Base-by-base conservation (phyloP, 768 basidiomycete genomes). In the Tylopilus sp. region DNA sequence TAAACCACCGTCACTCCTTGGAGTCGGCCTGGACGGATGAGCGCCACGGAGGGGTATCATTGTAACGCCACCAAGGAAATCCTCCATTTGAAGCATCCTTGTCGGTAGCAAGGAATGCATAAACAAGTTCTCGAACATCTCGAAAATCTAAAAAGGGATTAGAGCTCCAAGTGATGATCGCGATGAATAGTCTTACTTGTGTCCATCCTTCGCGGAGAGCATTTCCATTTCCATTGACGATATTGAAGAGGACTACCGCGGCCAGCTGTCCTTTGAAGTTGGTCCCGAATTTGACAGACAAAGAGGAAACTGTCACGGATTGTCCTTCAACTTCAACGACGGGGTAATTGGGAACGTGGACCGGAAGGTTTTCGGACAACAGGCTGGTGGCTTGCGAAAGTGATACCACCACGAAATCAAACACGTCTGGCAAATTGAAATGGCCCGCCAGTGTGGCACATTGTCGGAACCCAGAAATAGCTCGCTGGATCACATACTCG, bases 121-220 rank as follows among this genome's bases (percentile, higher is more conserved):
- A 73, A 98, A 99, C 22, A 99, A 76, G 30, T 94, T 97, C 64
- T 95, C 89, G 72, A 96, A 95, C 86, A 98, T 98, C 70, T 98
- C 96, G 62, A 99, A 98, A 50, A 99, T 92, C 89, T 97, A 52
- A 42, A 24, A 19, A 29, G 29, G 44, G n/a, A 46, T 52, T 11
- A 62, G 37, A 36, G 21, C 29, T 54, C 42, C 13, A 36, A 45
- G 25, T 21, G 12, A 36, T 6, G 24, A 37, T 26, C 24, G 10
- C 16, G 36, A 25, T n/a, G 21, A 13, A 19, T 21, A 29, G 45
- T 55, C 76, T 58, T 57, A 92, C 90, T 76, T 92, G 89, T 5
- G 83, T 85, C 97, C 97, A 99, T 24, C 96, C 95, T 68, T 95
- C 92, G 28, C 95, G 82, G 46, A 99, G 80, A 11, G 92, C 89